These are phyloP conservation scores for Aspergillus phoenicis DNA, from an alignment of 2,329 filamentous ascomycete species.

Conservation along the genomic window DNA sequence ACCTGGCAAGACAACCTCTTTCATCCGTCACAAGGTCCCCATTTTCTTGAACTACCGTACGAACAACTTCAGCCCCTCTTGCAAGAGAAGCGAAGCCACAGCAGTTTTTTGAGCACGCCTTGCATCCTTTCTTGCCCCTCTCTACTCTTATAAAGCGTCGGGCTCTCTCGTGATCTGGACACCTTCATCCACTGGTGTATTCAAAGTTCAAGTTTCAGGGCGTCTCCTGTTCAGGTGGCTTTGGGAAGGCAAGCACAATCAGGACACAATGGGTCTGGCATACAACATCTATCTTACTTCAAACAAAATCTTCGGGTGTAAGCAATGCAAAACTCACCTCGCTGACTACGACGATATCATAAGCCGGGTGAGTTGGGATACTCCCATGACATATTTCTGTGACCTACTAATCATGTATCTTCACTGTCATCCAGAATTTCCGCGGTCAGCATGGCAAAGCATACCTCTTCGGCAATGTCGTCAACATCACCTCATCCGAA, in stretches of 20 bases:
- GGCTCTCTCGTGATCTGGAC: background rate
- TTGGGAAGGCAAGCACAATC: conserved; percentile 21
- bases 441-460: conserved; percentile 97
- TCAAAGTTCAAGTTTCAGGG: conserved; percentile 26
- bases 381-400: background rate
- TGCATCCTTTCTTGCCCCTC: background rate
- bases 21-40: background rate
- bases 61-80: background rate
- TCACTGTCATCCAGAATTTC: conserved; percentile 70
- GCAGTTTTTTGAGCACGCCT: background rate
- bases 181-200: conserved; percentile 13
- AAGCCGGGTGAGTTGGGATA: conserved; percentile 71
- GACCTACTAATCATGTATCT: conserved; percentile 10
- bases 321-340: conserved; percentile 92
- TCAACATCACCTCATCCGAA: conserved; percentile 81
- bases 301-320: conserved; percentile 87
- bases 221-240: conserved; percentile 16
- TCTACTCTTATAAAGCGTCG: background rate
- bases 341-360: conserved; percentile 96
- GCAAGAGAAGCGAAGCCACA: background rate
- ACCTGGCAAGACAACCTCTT: background rate
- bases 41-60: background rate
- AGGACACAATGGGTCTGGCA: conserved; percentile 71
- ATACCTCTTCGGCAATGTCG: conserved; percentile 91
- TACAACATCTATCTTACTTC: conserved; percentile 92